Evolutionary conservation across 768 basidiomycete species (phyloP), one percentile per base, ranked within the genome.

Genomic region (Podaxis sp.): DNA sequence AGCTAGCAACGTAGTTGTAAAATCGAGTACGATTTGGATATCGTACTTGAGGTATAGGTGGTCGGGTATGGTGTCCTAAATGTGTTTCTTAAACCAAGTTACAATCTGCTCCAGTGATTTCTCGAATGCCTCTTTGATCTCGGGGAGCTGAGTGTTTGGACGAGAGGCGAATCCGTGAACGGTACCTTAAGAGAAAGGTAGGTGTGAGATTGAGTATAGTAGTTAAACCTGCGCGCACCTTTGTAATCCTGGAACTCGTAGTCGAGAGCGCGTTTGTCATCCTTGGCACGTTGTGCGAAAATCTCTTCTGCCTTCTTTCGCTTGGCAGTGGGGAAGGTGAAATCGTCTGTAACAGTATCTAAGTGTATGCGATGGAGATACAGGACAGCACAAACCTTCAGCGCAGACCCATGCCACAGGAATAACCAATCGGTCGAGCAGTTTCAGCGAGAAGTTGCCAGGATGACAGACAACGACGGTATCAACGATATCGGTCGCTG

Each of bases 171-270:
- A 84, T 7, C 82, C 81, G 63, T 84, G 82, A 3, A 75, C 68
- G 6, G 80, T 81, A 7, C 78, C 80, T 82, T 64, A 11, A 2
- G 28, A 62, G 54, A 22, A 28, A 52, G 46, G 40, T 51, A 11
- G 49, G 24, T 55, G 38, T 49, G 49, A 30, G 10, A 17, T 41
- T 20, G 17, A 30, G 51, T 22, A 17, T 4, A 26, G 8, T 24
- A 48, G 50, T 13, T 41, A 28, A 24, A 26, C 10, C 1, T 49
- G 7, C 15, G 60, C 69, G 26, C 20, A 80, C 82, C 81, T 75
- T 77, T 76, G 61, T 81, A 82, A 4, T 72, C 72, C 57, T 72
- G 75, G 65, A 83, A 78, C 68, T 83, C 81, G 56, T 80, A 81
- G 6, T 82, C 78, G 0, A 82, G 71, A 52, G 69, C 78, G 41